Conservation (phyloP, 306 rosid species). For the Gleditsia sinensis region DNA sequence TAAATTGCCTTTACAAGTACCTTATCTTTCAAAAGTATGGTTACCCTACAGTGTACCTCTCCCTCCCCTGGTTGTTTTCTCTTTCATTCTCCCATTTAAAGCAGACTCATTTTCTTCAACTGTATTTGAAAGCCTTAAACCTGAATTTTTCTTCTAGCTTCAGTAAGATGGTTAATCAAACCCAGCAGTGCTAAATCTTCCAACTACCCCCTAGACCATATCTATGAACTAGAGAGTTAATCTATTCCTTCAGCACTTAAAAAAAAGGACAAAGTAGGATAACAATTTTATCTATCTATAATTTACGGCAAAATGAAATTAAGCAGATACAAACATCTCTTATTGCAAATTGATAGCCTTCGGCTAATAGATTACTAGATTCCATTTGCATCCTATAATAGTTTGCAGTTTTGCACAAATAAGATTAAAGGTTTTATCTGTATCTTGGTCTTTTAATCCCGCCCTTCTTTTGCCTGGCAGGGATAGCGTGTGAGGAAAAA, state of each 20-base stretch:
- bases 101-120: neutral
- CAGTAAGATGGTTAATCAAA: neutral
- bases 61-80: neutral
- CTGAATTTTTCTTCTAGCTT: neutral
- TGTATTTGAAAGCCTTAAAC: neutral
- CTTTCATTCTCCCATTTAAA: neutral
- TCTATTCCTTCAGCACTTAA: conserved; percentile 13
- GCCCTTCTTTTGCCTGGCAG: neutral
- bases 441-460: neutral
- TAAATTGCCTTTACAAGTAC: neutral
- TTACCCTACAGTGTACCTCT: neutral
- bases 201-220: neutral
- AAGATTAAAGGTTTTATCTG: neutral
- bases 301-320: neutral
- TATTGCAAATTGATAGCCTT: neutral
- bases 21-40: conserved; percentile 6
- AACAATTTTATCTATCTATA: neutral
- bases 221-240: conserved; percentile 7
- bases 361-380: neutral
- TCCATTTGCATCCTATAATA: neutral
- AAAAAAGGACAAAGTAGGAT: conserved; percentile 3
- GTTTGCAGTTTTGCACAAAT: neutral
- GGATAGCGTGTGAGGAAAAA: neutral
- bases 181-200: neutral
- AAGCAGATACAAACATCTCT: neutral